These are phyloP conservation scores for Anthostomella pinea DNA, from an alignment of 2,329 filamentous ascomycete species.

Conservation along the genomic window DNA sequence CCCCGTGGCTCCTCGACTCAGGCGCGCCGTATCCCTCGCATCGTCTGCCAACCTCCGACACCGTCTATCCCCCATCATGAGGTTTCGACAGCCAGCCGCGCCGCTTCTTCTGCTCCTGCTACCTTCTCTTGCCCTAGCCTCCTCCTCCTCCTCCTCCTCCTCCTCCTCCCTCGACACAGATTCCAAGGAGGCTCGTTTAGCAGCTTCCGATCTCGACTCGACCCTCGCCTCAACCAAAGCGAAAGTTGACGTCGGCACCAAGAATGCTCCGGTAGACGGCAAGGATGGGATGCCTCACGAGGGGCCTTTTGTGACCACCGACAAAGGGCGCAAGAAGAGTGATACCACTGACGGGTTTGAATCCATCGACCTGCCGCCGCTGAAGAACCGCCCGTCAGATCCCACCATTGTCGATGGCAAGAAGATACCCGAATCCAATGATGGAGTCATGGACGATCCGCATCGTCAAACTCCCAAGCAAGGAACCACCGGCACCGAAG, in stretches of 20 bases:
- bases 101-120: slow-evolving; percentile 29
- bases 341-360: slow-evolving; percentile 32
- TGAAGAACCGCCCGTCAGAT: slow-evolving; percentile 51
- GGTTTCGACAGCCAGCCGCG: slow-evolving; percentile 24
- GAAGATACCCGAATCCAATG: slow-evolving; percentile 61
- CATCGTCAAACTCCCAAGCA: slow-evolving; percentile 72
- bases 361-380: slow-evolving; percentile 38
- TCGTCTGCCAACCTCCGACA: neutral
- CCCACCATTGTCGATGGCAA: slow-evolving; percentile 56
- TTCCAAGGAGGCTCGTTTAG: slow-evolving; percentile 13
- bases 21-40: too few relatives aligned
- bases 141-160: too few relatives aligned
- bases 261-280: slow-evolving; percentile 87
- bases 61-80: slow-evolving; percentile 23
- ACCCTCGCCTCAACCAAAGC: slow-evolving; percentile 37
- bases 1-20: slow-evolving; percentile 1
- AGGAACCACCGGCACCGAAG: slow-evolving; percentile 84
- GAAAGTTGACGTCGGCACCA: slow-evolving; percentile 47
- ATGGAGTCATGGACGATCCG: slow-evolving; percentile 93
- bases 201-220: slow-evolving; percentile 21
- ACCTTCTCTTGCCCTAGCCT: slow-evolving; percentile 24
- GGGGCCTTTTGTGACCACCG: slow-evolving; percentile 71
- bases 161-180: slow-evolving; percentile 19
- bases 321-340: slow-evolving; percentile 38
- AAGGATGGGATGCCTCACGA: slow-evolving; percentile 91